These are phyloP conservation scores for Nicotiana undulata DNA, from an alignment of 257 asterid genomes.

Conservation along the genomic window DNA sequence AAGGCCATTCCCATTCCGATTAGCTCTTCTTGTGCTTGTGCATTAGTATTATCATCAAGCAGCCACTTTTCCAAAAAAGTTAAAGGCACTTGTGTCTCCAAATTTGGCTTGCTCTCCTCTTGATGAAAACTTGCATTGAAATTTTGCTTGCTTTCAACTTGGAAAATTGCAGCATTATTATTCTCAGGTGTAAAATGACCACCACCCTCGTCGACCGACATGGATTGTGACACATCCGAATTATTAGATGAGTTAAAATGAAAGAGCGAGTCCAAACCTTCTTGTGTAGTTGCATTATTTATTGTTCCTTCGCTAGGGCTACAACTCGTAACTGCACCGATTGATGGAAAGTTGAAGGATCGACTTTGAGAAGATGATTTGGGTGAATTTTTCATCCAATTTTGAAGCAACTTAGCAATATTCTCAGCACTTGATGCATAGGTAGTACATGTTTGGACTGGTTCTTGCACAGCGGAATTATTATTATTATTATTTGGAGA, in stretches of 20 bases:
- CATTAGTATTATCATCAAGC: conserved; percentile 56
- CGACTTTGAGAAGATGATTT: conserved; percentile 7
- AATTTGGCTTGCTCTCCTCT: conserved; percentile 6
- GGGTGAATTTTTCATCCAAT: conserved; percentile 54
- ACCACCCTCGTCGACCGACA: conserved; percentile 15
- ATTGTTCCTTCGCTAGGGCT: conserved; percentile 64
- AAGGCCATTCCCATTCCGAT: conserved; percentile 40
- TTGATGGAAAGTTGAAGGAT: conserved; percentile 20
- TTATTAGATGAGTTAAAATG: conserved; percentile 34
- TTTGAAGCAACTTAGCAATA: conserved; percentile 65
- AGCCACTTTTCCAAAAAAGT: conserved; percentile 77
- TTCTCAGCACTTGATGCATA: conserved; percentile 77
- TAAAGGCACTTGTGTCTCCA: conserved; percentile 44
- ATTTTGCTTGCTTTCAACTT: conserved; percentile 20
- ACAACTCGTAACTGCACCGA: conserved; percentile 17
- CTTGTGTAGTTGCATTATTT: conserved; percentile 12
- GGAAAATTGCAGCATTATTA: conserved; percentile 7
- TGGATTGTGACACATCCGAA: conserved; percentile 32
- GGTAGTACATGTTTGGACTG: conserved; percentile 15
- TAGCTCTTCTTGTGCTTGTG: conserved; percentile 46
- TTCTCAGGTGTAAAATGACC: conserved; percentile 20
- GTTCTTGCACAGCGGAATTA: not conserved
- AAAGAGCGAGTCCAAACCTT: conserved; percentile 25
- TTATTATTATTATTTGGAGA: not conserved
- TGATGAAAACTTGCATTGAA: not conserved